These are phyloP conservation scores for Alternaria infectoria DNA, from an alignment of 2,329 filamentous ascomycete genomes.

Conservation along the genomic window DNA sequence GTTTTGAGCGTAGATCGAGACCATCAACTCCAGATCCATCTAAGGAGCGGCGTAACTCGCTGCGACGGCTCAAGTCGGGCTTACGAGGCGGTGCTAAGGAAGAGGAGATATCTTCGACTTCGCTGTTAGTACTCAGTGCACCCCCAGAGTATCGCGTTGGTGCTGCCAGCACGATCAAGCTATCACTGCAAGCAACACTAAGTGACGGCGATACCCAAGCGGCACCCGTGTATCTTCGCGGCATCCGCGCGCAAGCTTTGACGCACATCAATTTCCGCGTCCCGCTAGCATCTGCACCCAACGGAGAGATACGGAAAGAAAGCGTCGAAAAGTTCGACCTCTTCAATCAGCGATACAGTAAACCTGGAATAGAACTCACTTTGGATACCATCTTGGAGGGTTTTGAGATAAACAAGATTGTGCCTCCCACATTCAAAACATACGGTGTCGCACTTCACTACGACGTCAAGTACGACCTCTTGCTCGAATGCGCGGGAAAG, in stretches of 20 bases:
- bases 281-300: slow-evolving; percentile 9
- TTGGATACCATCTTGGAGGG: slow-evolving; percentile 12
- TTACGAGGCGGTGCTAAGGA: slow-evolving; percentile 11
- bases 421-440: slow-evolving; percentile 27
- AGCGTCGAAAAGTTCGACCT: slow-evolving; percentile 22
- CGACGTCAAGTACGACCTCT: slow-evolving; percentile 22
- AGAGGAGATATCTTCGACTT: slow-evolving; percentile 18
- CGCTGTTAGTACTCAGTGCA: slow-evolving; percentile 17
- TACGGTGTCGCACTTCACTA: slow-evolving; percentile 25
- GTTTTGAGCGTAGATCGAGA: slow-evolving; percentile 19
- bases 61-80: slow-evolving; percentile 14
- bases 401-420: slow-evolving; percentile 20
- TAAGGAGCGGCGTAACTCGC: slow-evolving; percentile 6
- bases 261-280: slow-evolving; percentile 23
- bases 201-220: slow-evolving; percentile 6
- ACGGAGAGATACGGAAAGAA: slow-evolving; percentile 14
- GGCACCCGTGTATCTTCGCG: slow-evolving; percentile 24
- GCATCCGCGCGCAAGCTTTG: slow-evolving; percentile 24
- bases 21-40: slow-evolving; percentile 13
- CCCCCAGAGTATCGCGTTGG: slow-evolving; percentile 21
- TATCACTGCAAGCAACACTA: slow-evolving; percentile 18
- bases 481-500: slow-evolving; percentile 26
- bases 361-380: slow-evolving; percentile 19
- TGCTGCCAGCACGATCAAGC: slow-evolving; percentile 12
- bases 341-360: slow-evolving; percentile 26